phyloP scores from a whole-genome alignment of 352 stramenopile species.

The Phytophthora quininea region DNA sequence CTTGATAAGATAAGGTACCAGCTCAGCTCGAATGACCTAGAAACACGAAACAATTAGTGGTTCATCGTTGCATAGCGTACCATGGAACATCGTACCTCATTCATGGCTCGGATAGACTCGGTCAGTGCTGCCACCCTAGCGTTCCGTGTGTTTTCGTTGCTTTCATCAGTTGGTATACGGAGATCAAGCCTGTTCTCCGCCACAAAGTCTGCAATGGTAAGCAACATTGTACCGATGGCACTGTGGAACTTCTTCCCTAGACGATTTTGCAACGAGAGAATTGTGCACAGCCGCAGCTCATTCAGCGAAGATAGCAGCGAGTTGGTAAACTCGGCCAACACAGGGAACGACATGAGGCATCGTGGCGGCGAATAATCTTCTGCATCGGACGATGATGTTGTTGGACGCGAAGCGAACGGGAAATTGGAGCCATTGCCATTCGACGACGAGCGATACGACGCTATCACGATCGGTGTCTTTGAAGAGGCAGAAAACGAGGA shows the following conservation, averaged over 20 bases:
- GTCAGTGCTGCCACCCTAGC: slow-evolving; percentile 36
- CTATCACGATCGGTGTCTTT: slow-evolving; percentile 74
- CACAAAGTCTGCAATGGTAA: slow-evolving; percentile 62
- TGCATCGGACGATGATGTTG: slow-evolving; percentile 11
- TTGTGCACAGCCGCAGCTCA: slow-evolving; percentile 80
- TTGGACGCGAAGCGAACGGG: slow-evolving; percentile 21
- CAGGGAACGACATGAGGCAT: slow-evolving; percentile 87
- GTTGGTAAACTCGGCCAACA: slow-evolving; percentile 87
- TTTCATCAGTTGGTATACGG: slow-evolving; percentile 10
- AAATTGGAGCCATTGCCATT: slow-evolving; percentile 31
- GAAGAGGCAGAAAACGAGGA: slow-evolving; percentile 33
- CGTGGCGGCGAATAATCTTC: slow-evolving; percentile 72
- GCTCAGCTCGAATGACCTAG: slow-evolving; percentile 58
- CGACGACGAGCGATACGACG: slow-evolving; percentile 62
- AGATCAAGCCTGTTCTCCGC: slow-evolving; percentile 57
- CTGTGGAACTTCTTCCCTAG: slow-evolving; percentile 64
- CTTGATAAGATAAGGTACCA: slow-evolving; percentile 73
- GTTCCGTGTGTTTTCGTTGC: slow-evolving; percentile 16
- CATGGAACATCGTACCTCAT: slow-evolving; percentile 41
- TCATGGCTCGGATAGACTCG: slow-evolving; percentile 60
- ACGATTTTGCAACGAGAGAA: slow-evolving; percentile 64
- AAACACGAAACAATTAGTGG: not conserved
- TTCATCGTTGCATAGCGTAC: not conserved
- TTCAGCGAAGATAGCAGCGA: slow-evolving; percentile 82
- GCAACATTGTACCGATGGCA: slow-evolving; percentile 51